A percentile compares a stretch with the other conserved stretches of the same genome.
These are phyloP conservation scores for Dysphania ambrosioides DNA, from an alignment of 148 eudicot genomes.

Conservation along the genomic window DNA sequence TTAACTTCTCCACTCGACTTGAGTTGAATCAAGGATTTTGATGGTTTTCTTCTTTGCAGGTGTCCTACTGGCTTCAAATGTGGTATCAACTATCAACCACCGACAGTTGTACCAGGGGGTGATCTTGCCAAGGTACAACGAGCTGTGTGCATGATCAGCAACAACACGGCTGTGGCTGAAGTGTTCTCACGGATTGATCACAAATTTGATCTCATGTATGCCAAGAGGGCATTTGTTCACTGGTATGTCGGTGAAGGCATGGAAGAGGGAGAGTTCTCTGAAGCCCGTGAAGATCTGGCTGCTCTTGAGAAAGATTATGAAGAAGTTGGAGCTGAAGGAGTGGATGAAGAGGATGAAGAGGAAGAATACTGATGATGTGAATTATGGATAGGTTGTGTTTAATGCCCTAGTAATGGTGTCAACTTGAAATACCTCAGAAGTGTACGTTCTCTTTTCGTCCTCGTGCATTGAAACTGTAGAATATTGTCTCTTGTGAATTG, in stretches of 20 bases:
- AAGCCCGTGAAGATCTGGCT: conserved; percentile 47
- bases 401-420: not conserved
- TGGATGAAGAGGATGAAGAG: conserved; percentile 41
- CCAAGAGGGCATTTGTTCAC: conserved; percentile 47
- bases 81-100: conserved; percentile 45
- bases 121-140: conserved; percentile 50
- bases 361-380: conserved; percentile 30
- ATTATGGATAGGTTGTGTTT: not conserved
- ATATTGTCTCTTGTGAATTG: not conserved
- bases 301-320: conserved; percentile 44
- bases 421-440: not conserved
- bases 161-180: conserved; percentile 42
- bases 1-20: not conserved
- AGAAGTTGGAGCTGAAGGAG: conserved; percentile 51
- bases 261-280: conserved; percentile 53
- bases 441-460: conserved; percentile 8
- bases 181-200: conserved; percentile 43
- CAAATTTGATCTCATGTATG: conserved; percentile 47
- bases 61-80: conserved; percentile 50
- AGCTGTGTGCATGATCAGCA: conserved; percentile 48
- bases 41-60: conserved; percentile 17
- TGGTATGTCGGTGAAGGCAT: conserved; percentile 53
- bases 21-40: not conserved
- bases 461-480: conserved; percentile 13
- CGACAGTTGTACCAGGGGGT: conserved; percentile 47